Evolutionary conservation across 257 asterid genomes (phyloP).

Genomic region (Eucommia ulmoides): DNA sequence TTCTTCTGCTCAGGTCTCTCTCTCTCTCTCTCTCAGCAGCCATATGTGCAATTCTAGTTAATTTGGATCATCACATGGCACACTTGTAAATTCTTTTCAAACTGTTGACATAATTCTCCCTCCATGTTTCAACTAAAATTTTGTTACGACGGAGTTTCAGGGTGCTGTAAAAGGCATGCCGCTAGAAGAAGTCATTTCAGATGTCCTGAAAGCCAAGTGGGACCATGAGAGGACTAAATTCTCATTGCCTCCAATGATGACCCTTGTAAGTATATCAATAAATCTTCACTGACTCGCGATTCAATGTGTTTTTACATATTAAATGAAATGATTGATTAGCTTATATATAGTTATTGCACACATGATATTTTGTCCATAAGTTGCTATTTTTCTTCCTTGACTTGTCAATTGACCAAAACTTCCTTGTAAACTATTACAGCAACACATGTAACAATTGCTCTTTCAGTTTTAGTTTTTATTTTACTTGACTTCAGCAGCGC

Average conservation of each 20-base stretch:
- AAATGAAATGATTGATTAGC: too few relatives aligned
- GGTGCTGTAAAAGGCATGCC: constrained; percentile 42
- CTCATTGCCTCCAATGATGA: constrained; percentile 90
- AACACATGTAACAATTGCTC: neutral
- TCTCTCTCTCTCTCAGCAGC: neutral
- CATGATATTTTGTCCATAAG: neutral
- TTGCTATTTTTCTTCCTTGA: neutral
- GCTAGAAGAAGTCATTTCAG: constrained; percentile 47
- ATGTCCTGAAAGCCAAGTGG: constrained; percentile 75
- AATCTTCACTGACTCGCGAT: neutral
- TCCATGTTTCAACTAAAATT: constrained; percentile 6
- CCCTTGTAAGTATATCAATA: constrained; percentile 53
- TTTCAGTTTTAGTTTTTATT: neutral
- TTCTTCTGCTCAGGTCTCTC: constrained; percentile 81
- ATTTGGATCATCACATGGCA: too few relatives aligned
- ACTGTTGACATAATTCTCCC: too few relatives aligned
- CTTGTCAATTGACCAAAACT: constrained; percentile 4
- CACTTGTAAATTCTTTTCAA: too few relatives aligned
- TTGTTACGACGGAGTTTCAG: constrained; percentile 29
- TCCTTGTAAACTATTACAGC: neutral
- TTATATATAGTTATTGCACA: neutral
- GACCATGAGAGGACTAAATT: constrained; percentile 88
- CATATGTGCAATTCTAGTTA: too few relatives aligned
- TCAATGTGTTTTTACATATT: too few relatives aligned
- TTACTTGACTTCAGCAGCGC: neutral